phyloP scores from a whole-genome alignment of 805 yeast species.

The Candida piceae region DNA sequence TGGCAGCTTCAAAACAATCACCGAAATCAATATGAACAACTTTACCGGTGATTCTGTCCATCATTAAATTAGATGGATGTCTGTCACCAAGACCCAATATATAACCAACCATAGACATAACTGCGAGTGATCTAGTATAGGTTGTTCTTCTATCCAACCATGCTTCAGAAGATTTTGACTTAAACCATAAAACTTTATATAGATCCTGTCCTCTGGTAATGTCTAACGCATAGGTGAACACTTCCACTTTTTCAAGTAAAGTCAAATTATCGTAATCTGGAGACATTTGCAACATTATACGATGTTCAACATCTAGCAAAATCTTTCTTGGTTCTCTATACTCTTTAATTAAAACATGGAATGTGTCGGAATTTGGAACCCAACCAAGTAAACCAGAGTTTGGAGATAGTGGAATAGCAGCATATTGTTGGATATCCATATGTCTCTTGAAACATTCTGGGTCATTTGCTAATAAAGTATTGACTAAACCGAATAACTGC shows the following conservation, averaged over 20 bases:
- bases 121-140: slow-evolving; percentile 92
- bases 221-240: slow-evolving; percentile 91
- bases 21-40: slow-evolving; percentile 98
- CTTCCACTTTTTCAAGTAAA: slow-evolving; percentile 88
- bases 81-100: slow-evolving; percentile 96
- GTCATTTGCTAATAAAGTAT: slow-evolving; percentile 81
- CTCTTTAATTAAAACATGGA: slow-evolving; percentile 88
- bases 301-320: slow-evolving; percentile 84
- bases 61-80: slow-evolving; percentile 95
- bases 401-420: slow-evolving; percentile 95
- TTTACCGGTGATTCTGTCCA: slow-evolving; percentile 90
- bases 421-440: slow-evolving; percentile 83
- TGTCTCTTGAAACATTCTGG: slow-evolving; percentile 96
- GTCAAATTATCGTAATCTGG: slow-evolving; percentile 92
- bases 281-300: slow-evolving; percentile 97
- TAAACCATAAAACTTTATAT: slow-evolving; percentile 93
- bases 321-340: slow-evolving; percentile 90
- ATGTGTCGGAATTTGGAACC: slow-evolving; percentile 97
- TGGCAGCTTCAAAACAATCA: slow-evolving; percentile 98
- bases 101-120: slow-evolving; percentile 98
- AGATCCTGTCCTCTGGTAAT: slow-evolving; percentile 95
- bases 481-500: slow-evolving; percentile 95
- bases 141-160: slow-evolving; percentile 98
- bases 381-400: slow-evolving; percentile 95
- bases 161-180: slow-evolving; percentile 91